Conservation (phyloP, 2,329 filamentous ascomycete genomes). For the Pestalotiopsis sp. region DNA sequence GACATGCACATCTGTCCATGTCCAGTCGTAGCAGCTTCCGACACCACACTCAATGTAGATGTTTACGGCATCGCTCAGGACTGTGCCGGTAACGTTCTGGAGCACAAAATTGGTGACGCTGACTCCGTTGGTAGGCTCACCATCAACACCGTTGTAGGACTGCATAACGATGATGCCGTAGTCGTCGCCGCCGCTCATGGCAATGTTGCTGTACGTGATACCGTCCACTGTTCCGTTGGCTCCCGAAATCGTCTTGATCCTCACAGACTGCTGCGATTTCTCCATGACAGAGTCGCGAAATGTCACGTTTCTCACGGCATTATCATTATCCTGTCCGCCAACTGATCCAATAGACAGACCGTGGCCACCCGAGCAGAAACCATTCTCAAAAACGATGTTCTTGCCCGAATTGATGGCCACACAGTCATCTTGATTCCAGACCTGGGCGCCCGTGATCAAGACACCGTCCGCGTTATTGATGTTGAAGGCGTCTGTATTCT, state of each 20-base stretch:
- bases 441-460: conserved; percentile 1
- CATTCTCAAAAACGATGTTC: conserved; percentile 9
- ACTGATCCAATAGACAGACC: conserved; percentile 6
- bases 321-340: conserved; percentile 5
- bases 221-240: conserved; percentile 10
- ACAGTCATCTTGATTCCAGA: conserved; percentile 12
- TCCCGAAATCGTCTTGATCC: conserved; percentile 13
- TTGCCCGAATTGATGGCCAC: conserved; percentile 10
- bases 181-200: conserved; percentile 5
- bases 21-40: conserved; percentile 12
- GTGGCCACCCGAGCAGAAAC: conserved; percentile 2
- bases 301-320: conserved; percentile 9
- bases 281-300: conserved; percentile 11
- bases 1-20: conserved; percentile 11
- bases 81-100: conserved; percentile 11
- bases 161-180: conserved; percentile 12
- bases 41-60: conserved; percentile 12
- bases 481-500: conserved; percentile 13
- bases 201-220: conserved; percentile 12
- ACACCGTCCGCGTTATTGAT: conserved; percentile 11
- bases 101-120: conserved; percentile 9
- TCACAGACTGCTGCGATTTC: conserved; percentile 12
- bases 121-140: conserved; percentile 12
- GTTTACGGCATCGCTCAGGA: conserved; percentile 1
- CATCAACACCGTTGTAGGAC: conserved; percentile 10